phyloP scores from a whole-genome alignment of 1,139 yeast genomes.

The Yarrowia galli region DNA sequence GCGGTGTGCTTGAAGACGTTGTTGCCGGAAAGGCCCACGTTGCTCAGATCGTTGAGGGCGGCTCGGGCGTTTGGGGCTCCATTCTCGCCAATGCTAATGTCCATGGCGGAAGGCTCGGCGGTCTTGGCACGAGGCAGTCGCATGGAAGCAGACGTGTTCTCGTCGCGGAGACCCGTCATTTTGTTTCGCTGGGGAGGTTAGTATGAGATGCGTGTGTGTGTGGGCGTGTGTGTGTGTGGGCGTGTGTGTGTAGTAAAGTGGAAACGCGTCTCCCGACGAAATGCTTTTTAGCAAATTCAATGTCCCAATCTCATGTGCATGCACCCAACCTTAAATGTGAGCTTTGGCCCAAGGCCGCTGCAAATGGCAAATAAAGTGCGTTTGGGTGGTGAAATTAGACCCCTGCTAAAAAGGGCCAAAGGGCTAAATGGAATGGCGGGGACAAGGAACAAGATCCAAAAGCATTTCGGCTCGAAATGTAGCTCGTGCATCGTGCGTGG shows the following conservation, averaged over 20 bases:
- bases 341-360: neutral
- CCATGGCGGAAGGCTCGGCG: conserved; percentile 11
- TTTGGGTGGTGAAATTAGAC: conserved; percentile 2
- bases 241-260: conserved; percentile 4
- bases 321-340: neutral
- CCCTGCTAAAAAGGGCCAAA: neutral
- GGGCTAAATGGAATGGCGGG: conserved; percentile 32
- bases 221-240: conserved; percentile 1
- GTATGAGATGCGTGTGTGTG: neutral
- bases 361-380: conserved; percentile 30
- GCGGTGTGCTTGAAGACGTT: conserved; percentile 38
- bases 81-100: conserved; percentile 2
- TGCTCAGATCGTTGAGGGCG: conserved; percentile 36
- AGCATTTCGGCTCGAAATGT: neutral
- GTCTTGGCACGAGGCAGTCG: conserved; percentile 36
- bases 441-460: conserved; percentile 1
- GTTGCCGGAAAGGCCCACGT: conserved; percentile 27
- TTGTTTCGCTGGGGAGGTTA: conserved; percentile 34
- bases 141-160: conserved; percentile 34
- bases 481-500: neutral
- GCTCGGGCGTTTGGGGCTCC: conserved; percentile 29
- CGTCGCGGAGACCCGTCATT: conserved; percentile 38
- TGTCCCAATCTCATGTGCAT: conserved; percentile 30
- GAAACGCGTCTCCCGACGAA: conserved; percentile 16
- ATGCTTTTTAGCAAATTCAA: conserved; percentile 20